Base-by-base conservation (phyloP, 2,329 filamentous ascomycete genomes). In the Alternaria gansuensis region DNA sequence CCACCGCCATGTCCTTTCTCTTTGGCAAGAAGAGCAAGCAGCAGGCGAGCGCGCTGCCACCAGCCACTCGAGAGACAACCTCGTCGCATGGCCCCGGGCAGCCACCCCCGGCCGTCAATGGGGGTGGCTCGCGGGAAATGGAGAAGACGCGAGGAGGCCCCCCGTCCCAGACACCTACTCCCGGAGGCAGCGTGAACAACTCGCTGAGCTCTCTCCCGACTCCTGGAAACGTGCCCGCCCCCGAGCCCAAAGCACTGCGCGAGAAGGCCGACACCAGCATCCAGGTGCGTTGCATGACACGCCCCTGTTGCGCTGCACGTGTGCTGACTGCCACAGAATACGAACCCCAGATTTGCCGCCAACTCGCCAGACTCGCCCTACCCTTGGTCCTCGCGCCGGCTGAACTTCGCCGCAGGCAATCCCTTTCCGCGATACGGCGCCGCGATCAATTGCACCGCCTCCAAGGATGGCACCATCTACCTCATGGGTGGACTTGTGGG, bases 391-490 rank as follows among this genome's bases (percentile, higher is more conserved):
- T 92, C 96, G 75, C 88, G 92, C 60, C 88, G 91, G 55, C 79
- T 99, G 52, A 94, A 90, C 65, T 97, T 97, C 77, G 91, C 91
- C 14, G 88, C 92, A 3, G 89, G 93, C 72, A 93, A 92, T 67
- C 95, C 95, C 0, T 99, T 99, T 70, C 95, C 95, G 13, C 88
- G 95, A 76, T 99, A 99, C 84, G 95, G 95, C 75, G 93, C 96
- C 51, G 95, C 96, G 6, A 94, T 97, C 76, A 99, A 99, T 77
- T 87, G 93, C 0, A 85, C 90, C 14, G 91, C 93, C 24, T 97
- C 93, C 37, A 98, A 98, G 79, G 95, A 99, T 78, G 96, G 96
- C 59, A 92, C 96, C 70, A 91, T 99, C 57, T 99, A 98, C 73
- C 85, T 99, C 73, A 98, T 99, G 93, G 95, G 95, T 63, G 95